phyloP scores from a whole-genome alignment of 805 yeast species.

The Priceomyces castillae region DNA sequence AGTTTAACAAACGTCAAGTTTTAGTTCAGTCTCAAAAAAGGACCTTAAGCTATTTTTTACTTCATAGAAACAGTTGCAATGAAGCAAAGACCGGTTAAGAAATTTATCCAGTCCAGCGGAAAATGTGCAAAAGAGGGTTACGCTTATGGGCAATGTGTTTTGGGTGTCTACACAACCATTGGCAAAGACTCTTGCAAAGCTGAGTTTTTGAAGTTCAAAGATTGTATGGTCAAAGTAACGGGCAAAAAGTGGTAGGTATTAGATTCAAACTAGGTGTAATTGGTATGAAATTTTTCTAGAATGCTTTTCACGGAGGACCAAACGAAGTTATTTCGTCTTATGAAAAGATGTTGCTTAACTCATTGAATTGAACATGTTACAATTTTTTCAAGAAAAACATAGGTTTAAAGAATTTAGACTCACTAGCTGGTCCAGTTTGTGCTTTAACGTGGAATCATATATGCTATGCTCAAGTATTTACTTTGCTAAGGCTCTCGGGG shows the following conservation, averaged over 20 bases:
- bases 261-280: no score
- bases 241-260: slow-evolving; percentile 17
- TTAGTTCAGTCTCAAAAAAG: background rate
- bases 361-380: no score
- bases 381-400: no score
- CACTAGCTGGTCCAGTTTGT: no score
- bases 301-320: no score
- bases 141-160: slow-evolving; percentile 56
- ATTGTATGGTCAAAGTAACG: slow-evolving; percentile 39
- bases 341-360: no score
- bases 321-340: no score
- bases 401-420: no score
- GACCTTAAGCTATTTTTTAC: background rate
- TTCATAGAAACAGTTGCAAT: background rate
- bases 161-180: slow-evolving; percentile 48
- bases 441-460: no score
- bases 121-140: slow-evolving; percentile 42
- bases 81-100: slow-evolving; percentile 39
- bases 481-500: no score
- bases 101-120: slow-evolving; percentile 37
- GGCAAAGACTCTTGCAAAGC: slow-evolving; percentile 50
- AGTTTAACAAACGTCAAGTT: background rate
- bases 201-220: slow-evolving; percentile 49
- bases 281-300: no score
- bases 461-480: no score